Evolutionary conservation across 352 stramenopile species (phyloP).

Genomic region (Stephanocyclus meneghinianus): DNA sequence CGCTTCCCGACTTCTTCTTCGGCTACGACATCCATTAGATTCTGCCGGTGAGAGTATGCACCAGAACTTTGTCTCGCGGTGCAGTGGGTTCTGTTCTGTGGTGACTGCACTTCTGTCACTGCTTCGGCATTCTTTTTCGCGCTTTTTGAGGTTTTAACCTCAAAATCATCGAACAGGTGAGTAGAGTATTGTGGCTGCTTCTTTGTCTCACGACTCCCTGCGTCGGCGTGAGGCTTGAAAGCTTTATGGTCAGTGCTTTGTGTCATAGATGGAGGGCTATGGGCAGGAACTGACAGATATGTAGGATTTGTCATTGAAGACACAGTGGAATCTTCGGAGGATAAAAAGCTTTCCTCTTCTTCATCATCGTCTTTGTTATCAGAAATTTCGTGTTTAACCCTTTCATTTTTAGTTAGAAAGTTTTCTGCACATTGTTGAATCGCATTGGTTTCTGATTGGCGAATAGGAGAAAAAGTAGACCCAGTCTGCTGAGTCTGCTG

Average conservation of each 20-base stretch:
- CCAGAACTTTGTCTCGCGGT: neutral
- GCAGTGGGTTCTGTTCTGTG: neutral
- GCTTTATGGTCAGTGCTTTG: neutral
- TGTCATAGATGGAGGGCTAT: neutral
- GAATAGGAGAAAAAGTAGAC: slow-evolving; percentile 4
- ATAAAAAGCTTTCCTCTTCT: slow-evolving; percentile 37
- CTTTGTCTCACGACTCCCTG: neutral
- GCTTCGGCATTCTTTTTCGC: neutral
- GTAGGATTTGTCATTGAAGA: slow-evolving; percentile 59
- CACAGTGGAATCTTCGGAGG: slow-evolving; percentile 62
- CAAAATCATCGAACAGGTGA: neutral
- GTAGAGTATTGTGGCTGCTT: slow-evolving; percentile 3
- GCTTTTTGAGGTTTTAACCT: neutral
- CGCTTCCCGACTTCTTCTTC: neutral
- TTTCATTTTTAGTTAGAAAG: slow-evolving; percentile 22
- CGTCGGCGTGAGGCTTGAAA: neutral
- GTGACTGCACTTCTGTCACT: neutral
- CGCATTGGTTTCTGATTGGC: neutral
- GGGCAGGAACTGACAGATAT: slow-evolving; percentile 8
- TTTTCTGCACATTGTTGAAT: slow-evolving; percentile 19
- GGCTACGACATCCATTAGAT: neutral
- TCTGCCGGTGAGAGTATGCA: neutral
- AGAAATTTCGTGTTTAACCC: slow-evolving; percentile 10
- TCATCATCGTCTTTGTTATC: slow-evolving; percentile 44
- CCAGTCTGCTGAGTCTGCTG: neutral